Base-by-base conservation (phyloP, 441 rosid species). In the Euphorbia schlechtendalii region DNA sequence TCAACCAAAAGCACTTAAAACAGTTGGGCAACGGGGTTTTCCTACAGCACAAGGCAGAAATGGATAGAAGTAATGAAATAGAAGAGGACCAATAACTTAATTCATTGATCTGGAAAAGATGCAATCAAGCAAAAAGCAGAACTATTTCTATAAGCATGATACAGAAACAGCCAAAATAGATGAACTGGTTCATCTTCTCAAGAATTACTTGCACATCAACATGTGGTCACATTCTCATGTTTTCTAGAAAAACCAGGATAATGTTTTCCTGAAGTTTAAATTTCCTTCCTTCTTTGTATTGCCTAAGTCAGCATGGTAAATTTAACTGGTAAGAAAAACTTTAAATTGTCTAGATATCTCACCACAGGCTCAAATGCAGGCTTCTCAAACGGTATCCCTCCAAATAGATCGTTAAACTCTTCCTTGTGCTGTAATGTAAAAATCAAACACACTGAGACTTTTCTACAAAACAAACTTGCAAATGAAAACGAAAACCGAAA, bases 301-400 rank as follows among this genome's bases (percentile, higher is more conserved):
- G 46, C 28, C 9, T 1, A 21, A n/a, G 21, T 15, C 11, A 38
- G 45, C 36, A 30, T 22, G 17, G 13, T 11, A 67, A 40, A 40
- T 40, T 40, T 5, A 40, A 40, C 24, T 2, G 49, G 17, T 52
- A 41, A 28, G 28, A 40, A 52, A n/a, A 21, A 63, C 2, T 21
- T 18, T 43, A 41, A 27, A 13, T 46, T 40, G 53, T 14, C 17
- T 65, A 71, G 59, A 61, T 52, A 41, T 64, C 72, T 82, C 67
- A 89, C 95, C 62, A 61, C 81, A 65, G 83, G 83, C 67, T 77
- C 84, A 74, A 90, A 90, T 59, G 36, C 70, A 56, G 83, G 72
- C 81, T 88, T 79, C 75, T 86, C 77, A 61, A 85, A 43, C 59
- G 67, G 53, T 67, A 92, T 72, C 68, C 75, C 82, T 67, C 67